Evolutionary conservation across 2,329 filamentous ascomycete genomes (phyloP), one percentile per base, ranked within the genome.

Genomic region (Teratosphaeria viscida): DNA sequence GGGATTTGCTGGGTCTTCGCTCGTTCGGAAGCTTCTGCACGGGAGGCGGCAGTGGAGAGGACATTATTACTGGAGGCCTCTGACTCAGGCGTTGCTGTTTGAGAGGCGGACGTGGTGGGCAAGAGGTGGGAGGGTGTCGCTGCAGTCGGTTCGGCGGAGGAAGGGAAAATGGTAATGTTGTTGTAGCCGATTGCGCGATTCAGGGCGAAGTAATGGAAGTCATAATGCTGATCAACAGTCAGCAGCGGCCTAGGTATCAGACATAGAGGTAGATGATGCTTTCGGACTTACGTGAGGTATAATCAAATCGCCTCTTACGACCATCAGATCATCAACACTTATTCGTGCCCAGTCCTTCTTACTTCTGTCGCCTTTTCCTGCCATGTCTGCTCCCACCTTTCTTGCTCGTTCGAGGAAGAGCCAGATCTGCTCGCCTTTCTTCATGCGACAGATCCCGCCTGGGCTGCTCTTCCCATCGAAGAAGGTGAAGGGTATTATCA

Each of bases 141-240:
- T 43, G 73, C 65, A 0, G 78, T 80, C 1, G 76, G 73, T 52
- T 80, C 74, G 27, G 78, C 72, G 37, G 83, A 82, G 73, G 92
- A 96, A 68, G 90, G 82, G 73, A 99, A 97, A 10, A 99, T 78
- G 5, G 78, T 79, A 7, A 52, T 52, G 57, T 88, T 87, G 43
- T 85, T 84, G n/a, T 89, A 86, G 1, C 88, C 89, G 1, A 84
- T 74, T 29, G 85, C 88, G 69, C 87, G 90, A 73, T 97, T 96
- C 73, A 95, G 87, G 71, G 96, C 85, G 76, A 99, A 97, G 76
- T 92, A 94, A 73, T 97, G 94, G 72, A 99, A 91, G 65, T 97
- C 92, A 71, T 95, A 96, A 74, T 99, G 94, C 90, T 97, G 71
- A 49, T 27, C 43, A 27, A 49, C 26, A 2, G 57, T 72, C 59